Percentiles rank a stretch among this genome's conserved stretches.
These are phyloP conservation scores for Coriolopsis trogii DNA, from an alignment of 1,284 basidiomycete species.

Conservation along the genomic window DNA sequence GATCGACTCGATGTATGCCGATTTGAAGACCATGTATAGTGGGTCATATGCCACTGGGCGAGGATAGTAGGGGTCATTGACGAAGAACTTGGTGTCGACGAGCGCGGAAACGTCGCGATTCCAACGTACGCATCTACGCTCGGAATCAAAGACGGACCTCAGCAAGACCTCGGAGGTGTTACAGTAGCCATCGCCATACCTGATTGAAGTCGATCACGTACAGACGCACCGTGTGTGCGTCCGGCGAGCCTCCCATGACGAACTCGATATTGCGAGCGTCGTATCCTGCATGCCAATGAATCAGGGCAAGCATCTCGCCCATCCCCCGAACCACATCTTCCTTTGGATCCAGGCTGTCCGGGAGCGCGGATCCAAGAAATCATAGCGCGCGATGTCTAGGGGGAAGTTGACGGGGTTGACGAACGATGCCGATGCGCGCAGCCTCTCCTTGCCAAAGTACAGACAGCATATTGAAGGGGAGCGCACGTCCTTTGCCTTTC, in stretches of 20 bases:
- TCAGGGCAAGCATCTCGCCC: slow-evolving; percentile 32
- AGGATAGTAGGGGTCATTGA: slow-evolving; percentile 38
- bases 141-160: too few relatives aligned
- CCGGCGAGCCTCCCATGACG: slow-evolving; percentile 30
- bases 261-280: slow-evolving; percentile 39
- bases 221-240: slow-evolving; percentile 15
- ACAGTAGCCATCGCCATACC: slow-evolving; percentile 20
- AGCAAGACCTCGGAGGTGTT: too few relatives aligned
- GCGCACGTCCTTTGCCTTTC: neutral
- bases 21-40: slow-evolving; percentile 29
- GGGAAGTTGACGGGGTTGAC: slow-evolving; percentile 24
- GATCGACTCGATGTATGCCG: slow-evolving; percentile 27
- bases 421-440: slow-evolving; percentile 9
- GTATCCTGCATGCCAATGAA: slow-evolving; percentile 30
- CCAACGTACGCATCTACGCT: neutral
- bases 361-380: neutral
- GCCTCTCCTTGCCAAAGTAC: slow-evolving; percentile 21
- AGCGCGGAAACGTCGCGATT: slow-evolving; percentile 23
- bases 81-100: slow-evolving; percentile 30
- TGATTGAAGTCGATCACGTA: slow-evolving; percentile 39
- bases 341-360: slow-evolving; percentile 8
- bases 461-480: slow-evolving; percentile 20
- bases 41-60: slow-evolving; percentile 26
- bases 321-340: slow-evolving; percentile 32
- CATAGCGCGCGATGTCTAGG: slow-evolving; percentile 25